Percentiles rank a stretch among this genome's conserved stretches.
phyloP scores from a whole-genome alignment of 1,284 basidiomycete genomes.

The Heterobasidion irregulare region DNA sequence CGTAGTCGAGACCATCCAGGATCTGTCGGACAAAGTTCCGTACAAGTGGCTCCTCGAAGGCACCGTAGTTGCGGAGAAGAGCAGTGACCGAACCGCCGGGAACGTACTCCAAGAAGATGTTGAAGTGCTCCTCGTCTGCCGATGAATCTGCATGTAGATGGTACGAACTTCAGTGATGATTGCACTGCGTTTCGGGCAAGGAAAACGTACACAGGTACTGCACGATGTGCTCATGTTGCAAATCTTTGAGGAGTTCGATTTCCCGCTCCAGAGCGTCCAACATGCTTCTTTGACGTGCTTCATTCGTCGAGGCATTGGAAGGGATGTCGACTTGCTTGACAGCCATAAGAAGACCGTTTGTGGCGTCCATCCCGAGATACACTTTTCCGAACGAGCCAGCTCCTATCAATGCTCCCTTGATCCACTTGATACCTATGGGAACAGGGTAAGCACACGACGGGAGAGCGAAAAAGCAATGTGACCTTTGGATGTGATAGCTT shows the following conservation, averaged over 20 bases:
- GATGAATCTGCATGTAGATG: conserved; percentile 8
- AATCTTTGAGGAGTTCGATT: conserved; percentile 91
- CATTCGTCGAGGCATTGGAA: conserved; percentile 78
- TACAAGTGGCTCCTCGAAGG: conserved; percentile 93
- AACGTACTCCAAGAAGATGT: conserved; percentile 99
- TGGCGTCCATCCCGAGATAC: conserved; percentile 95
- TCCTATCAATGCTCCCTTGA: conserved; percentile 97
- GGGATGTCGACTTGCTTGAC: conserved; percentile 99
- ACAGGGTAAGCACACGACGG: conserved; percentile 12
- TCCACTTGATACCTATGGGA: conserved; percentile 74
- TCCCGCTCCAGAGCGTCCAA: conserved; percentile 91
- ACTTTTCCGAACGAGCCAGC: conserved; percentile 95
- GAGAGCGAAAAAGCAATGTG: conserved; percentile 31
- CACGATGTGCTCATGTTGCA: conserved; percentile 97
- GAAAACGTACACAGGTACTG: conserved; percentile 82
- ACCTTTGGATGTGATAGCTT: conserved; percentile 55
- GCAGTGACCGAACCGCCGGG: conserved; percentile 96
- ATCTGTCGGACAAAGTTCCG: conserved; percentile 95
- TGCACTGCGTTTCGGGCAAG: not conserved
- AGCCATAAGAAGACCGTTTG: conserved; percentile 92
- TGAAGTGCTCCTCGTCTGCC: conserved; percentile 76
- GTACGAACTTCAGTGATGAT: not conserved
- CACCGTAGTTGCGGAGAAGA: conserved; percentile 88
- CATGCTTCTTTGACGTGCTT: conserved; percentile 94
- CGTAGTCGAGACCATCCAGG: conserved; percentile 83